These are phyloP conservation scores for Trametes cubensis DNA, from an alignment of 768 basidiomycete genomes.

Conservation along the genomic window DNA sequence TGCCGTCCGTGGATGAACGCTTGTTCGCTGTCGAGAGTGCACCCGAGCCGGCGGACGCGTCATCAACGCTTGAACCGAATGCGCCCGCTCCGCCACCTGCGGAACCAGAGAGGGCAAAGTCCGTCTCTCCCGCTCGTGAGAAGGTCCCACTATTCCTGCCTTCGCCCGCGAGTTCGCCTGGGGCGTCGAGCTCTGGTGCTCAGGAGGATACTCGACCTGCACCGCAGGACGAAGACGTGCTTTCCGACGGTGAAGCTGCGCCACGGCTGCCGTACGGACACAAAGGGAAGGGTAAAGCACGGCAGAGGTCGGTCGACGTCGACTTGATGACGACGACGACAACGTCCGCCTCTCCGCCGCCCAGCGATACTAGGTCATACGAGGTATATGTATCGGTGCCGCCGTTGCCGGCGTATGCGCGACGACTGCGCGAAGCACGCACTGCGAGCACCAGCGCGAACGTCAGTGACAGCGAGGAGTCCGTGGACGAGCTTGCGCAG, in stretches of 20 bases:
- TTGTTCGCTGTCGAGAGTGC: neutral
- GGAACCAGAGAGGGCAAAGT: neutral
- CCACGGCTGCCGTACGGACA: conserved; percentile 1
- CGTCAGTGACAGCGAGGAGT: neutral
- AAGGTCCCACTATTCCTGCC: conserved; percentile 29
- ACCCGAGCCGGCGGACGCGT: neutral
- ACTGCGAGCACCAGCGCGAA: neutral
- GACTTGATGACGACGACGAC: conserved; percentile 1
- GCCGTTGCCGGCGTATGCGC: conserved; percentile 20
- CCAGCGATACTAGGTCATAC: neutral
- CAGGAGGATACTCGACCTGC: neutral
- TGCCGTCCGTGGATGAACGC: conserved; percentile 2
- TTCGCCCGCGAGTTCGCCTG: conserved; percentile 23
- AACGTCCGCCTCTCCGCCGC: neutral
- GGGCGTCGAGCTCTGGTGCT: neutral
- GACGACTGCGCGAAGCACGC: neutral
- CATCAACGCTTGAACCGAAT: neutral
- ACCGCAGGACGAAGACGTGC: neutral
- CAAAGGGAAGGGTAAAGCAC: conserved; percentile 17
- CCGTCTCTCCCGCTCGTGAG: neutral
- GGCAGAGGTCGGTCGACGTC: neutral
- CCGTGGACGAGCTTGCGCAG: conserved; percentile 15
- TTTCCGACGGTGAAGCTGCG: neutral
- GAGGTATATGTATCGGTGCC: conserved; percentile 25
- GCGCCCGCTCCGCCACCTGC: neutral